A percentile compares a stretch with the other conserved stretches of the same genome.
Evolutionary conservation across 2,329 filamentous ascomycete genomes (phyloP).

Genomic region (Fusarium drepaniforme): DNA sequence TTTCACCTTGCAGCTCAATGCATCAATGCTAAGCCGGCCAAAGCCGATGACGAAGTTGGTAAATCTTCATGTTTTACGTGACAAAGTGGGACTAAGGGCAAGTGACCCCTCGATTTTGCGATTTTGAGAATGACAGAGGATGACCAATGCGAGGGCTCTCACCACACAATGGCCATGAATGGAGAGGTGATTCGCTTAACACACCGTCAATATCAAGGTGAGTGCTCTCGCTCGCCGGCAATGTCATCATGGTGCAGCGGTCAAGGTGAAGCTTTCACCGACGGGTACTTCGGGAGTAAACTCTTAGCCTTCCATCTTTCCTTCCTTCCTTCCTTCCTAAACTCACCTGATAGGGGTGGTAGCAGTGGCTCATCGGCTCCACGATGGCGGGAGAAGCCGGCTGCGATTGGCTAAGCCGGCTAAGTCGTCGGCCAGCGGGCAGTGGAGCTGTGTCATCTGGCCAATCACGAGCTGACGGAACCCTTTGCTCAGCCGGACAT

Average conservation of each 20-base stretch:
- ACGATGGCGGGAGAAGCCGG: not conserved
- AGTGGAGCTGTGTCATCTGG: not conserved
- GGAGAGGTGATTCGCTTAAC: not conserved
- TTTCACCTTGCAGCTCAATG: not conserved
- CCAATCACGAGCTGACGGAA: constrained; percentile 2
- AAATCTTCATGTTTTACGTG: not conserved
- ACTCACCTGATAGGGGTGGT: not conserved
- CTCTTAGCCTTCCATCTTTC: not conserved
- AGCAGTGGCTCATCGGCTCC: not conserved
- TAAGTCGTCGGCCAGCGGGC: not conserved
- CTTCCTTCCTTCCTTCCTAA: not conserved
- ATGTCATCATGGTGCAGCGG: constrained; percentile 3
- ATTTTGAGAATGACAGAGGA: not conserved
- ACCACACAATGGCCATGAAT: not conserved
- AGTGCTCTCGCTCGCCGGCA: not conserved
- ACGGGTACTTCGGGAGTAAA: constrained; percentile 1
- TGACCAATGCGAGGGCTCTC: not conserved
- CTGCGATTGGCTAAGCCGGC: not conserved
- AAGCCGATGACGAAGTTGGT: not conserved
- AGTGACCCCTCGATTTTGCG: not conserved
- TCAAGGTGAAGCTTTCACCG: not conserved
- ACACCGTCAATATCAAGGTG: not conserved
- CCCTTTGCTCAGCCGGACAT: constrained; percentile 24
- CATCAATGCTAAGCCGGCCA: constrained; percentile 6
- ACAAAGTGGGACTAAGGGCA: not conserved